Conservation (phyloP, 192 early-diverging fungal genomes). For the Paraglomus brasilianum region DNA sequence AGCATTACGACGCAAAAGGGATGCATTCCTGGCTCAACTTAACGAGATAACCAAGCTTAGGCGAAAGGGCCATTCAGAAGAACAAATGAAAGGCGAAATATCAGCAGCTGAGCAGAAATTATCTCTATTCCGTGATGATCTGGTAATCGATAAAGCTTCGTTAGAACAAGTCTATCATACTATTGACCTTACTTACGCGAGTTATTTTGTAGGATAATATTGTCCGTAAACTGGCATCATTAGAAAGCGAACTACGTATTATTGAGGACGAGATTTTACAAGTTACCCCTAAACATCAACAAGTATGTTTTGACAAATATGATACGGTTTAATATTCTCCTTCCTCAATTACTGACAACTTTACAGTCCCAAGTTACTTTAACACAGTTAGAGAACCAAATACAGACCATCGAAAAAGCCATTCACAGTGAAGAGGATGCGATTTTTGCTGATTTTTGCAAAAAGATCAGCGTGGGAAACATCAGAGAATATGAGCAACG, state of each 20-base stretch:
- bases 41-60: constrained; percentile 69
- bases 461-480: constrained; percentile 62
- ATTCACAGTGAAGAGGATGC: constrained; percentile 59
- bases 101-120: constrained; percentile 61
- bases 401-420: constrained; percentile 38
- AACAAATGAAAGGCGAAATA: constrained; percentile 56
- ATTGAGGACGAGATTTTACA: constrained; percentile 44
- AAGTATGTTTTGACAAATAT: constrained; percentile 26
- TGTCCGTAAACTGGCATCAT: constrained; percentile 56
- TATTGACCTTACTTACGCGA: constrained; percentile 5
- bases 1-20: constrained; percentile 64
- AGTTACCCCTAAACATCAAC: constrained; percentile 33
- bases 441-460: constrained; percentile 83
- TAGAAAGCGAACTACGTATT: constrained; percentile 58
- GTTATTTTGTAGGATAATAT: constrained; percentile 48
- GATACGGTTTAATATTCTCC: background rate
- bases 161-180: background rate
- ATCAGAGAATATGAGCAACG: constrained; percentile 87
- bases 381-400: constrained; percentile 38
- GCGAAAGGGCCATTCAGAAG: constrained; percentile 66
- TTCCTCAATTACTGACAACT: constrained; percentile 14
- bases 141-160: constrained; percentile 37
- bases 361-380: constrained; percentile 36
- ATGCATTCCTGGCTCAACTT: constrained; percentile 67
- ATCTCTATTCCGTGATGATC: constrained; percentile 61